phyloP scores from a whole-genome alignment of 306 rosid species.

The Vigna hirtella region DNA sequence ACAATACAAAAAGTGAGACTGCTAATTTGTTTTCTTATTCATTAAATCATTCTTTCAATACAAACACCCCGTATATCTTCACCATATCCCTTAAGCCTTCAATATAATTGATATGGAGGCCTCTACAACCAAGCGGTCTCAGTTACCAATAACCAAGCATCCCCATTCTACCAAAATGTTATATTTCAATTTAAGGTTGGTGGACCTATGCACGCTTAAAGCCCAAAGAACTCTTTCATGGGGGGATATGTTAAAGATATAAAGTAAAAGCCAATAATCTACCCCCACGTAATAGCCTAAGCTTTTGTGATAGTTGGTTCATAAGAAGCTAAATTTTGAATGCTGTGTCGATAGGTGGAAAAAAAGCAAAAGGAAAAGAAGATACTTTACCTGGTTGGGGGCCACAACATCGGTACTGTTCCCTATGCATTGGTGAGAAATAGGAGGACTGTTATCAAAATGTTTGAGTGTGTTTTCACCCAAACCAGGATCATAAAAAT shows the following conservation, averaged over 20 bases:
- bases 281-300: slow-evolving; percentile 11
- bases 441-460: slow-evolving; percentile 37
- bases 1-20: slow-evolving; percentile 19
- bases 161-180: neutral
- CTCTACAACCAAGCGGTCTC: neutral
- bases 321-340: slow-evolving; percentile 28
- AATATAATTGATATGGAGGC: neutral
- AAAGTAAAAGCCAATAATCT: slow-evolving; percentile 22
- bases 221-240: slow-evolving; percentile 2
- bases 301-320: slow-evolving; percentile 21
- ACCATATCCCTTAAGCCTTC: slow-evolving; percentile 1
- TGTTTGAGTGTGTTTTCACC: slow-evolving; percentile 41
- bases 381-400: slow-evolving; percentile 53
- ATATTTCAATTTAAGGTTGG: slow-evolving; percentile 13
- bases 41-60: slow-evolving; percentile 6
- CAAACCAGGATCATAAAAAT: slow-evolving; percentile 38
- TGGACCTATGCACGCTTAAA: neutral
- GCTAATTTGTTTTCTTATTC: neutral
- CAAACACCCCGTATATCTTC: neutral
- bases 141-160: neutral
- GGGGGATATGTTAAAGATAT: neutral
- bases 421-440: slow-evolving; percentile 38
- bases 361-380: slow-evolving; percentile 24
- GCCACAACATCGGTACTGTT: slow-evolving; percentile 41
- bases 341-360: slow-evolving; percentile 28